Base-by-base conservation (phyloP, 1,284 basidiomycete genomes). In the Anthracocystis panici-leucophaei region DNA sequence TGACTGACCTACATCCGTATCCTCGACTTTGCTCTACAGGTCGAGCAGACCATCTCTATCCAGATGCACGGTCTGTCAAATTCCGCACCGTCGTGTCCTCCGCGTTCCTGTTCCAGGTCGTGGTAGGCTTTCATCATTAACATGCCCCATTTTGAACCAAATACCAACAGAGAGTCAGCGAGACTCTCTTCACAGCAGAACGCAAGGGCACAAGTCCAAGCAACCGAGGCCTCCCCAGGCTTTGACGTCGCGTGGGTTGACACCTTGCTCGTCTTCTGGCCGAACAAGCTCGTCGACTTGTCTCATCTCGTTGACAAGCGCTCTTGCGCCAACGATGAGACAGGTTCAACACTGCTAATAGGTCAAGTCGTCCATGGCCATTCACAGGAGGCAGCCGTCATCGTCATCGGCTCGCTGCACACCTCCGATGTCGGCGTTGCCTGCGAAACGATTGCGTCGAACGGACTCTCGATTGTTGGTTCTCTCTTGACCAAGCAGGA, bases 211-310 rank as follows among this genome's bases (percentile, higher is more conserved):
- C 1, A 3, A 1, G 8, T 40, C 14, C 33, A 18, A 14, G n/a
- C 16, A 14, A 10, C 16, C 18, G 7, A 12, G 11, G 12, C 8
- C 14, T 5, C 23, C 10, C 10, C 31, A 20, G 20, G 45, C 18
- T 38, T 61, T 8, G 46, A 61, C 20, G 49, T 25, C 1, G 31
- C 53, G 9, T 14, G 40, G 4, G 16, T 69, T 44, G 63, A 69
- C 48, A 75, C 23, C 18, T 27, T 69, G 27, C 62, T 75, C 5
- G 63, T 75, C 33, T 75, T 75, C 27, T 75, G 72, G 72, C 72
- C 72, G 3, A 56, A 65, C 49, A 61, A 58, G 61, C 54, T 65
- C 14, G 41, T 52, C 44, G 53, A 63, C 20, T 31, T 73, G 45
- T 55, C 56, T 2, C 38, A 38, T 10, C 21, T 53, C 14, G 25